Base-by-base conservation (phyloP, 1,284 basidiomycete genomes). In the Apiotrichum sp. region DNA sequence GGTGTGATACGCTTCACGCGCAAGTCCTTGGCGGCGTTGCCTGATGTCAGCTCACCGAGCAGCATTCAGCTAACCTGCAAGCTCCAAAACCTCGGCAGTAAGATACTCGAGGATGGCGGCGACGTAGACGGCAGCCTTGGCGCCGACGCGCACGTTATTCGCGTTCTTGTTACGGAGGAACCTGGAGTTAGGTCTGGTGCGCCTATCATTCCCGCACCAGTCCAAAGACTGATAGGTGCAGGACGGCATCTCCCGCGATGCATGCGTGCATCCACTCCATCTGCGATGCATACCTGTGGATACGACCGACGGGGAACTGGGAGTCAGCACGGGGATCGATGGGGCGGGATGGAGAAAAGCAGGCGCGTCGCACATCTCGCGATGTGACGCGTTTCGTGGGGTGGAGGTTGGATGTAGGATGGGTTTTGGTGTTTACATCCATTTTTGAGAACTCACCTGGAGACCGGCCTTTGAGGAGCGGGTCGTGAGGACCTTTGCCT, bases 1-100 rank as follows among this genome's bases (percentile, higher is more conserved):
- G 93, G 93, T 0, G 91, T 96, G 75, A 98, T 96, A 74, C 95
- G 89, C 78, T 97, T 97, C 44, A 96, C 91, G 53, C 88, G 85
- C 40, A 97, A 82, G 79, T 98, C 93, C 73, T 96, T 96, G 9
- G 93, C 93, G 31, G 93, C 93, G 76, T 98, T 98, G 43, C 93
- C 93, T 91, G 57, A 4, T 31, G 47, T 57, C 14, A 62, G 53
- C 31, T 3, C 9, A 7, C 8, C n/a, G 14, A 11, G 1, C 16
- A 7, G 11, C 10, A 10, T 11, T 22, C 4, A 10, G 6, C 8
- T 13, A 16, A 76, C 77, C 77, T 14, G 77, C 76, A 49, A 79
- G 70, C 65, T 78, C 77, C 46, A 77, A 65, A n/a, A 79, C 73
- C 61, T 78, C 77, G 43, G 78, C 78, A 31, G 73, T 72, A 33